These are phyloP conservation scores for Firmiana major DNA, from an alignment of 345 rosid species.

Conservation along the genomic window DNA sequence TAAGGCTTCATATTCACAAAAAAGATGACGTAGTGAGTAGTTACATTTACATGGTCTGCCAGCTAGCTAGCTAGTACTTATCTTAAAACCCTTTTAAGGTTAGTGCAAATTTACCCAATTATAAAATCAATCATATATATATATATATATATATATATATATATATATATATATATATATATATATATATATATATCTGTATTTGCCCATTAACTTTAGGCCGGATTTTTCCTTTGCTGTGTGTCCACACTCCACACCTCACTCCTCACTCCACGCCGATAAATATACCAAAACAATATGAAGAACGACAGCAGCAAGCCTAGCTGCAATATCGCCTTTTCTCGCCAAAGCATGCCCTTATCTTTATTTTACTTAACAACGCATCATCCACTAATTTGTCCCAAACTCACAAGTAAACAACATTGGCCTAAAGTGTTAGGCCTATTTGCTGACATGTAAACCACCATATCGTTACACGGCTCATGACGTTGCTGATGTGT, in stretches of 20 bases:
- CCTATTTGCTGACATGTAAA: constrained; percentile 24
- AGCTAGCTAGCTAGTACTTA: too few species aligned
- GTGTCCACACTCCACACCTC: too few species aligned
- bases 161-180: too few species aligned
- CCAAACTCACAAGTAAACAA: constrained; percentile 11
- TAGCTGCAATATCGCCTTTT: neutral
- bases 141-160: too few species aligned
- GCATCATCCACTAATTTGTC: constrained; percentile 32
- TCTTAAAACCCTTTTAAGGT: too few species aligned
- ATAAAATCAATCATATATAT: too few species aligned
- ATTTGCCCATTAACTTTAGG: neutral
- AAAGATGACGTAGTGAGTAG: too few species aligned
- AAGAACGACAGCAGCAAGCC: neutral
- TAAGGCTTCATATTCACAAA: too few species aligned
- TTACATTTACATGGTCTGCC: too few species aligned
- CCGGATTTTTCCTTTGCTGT: neutral
- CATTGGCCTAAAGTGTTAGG: constrained; percentile 25
- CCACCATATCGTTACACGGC: constrained; percentile 17
- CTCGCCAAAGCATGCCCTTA: neutral
- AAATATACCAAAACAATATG: neutral
- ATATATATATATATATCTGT: too few species aligned
- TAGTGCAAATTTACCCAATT: too few species aligned
- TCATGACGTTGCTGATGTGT: constrained; percentile 9
- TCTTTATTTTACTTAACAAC: constrained; percentile 8
- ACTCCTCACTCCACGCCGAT: neutral